Evolutionary conservation across 495 filamentous ascomycete species (phyloP), one percentile per base, ranked within the genome.

Genomic region (Penicillium turbatum): DNA sequence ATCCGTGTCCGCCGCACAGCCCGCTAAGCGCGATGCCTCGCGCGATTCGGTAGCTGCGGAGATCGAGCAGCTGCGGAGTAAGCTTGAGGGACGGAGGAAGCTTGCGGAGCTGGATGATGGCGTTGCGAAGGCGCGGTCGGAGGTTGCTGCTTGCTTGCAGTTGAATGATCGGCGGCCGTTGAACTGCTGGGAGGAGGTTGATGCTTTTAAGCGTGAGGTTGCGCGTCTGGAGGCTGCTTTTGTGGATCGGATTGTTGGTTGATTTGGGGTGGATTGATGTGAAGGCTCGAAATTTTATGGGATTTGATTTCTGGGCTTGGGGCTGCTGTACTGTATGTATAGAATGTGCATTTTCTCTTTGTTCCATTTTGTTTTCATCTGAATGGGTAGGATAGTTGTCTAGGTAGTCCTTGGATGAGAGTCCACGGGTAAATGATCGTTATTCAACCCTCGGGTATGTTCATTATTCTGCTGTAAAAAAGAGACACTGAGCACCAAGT

Each of bases 111-210:
- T 82, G 48, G 83, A 85, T 69, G 80, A 83, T 53, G 77, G 72
- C 42, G 80, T 96, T 26, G 80, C 87, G 67, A 78, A 77, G 68
- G 91, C 95, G 32, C 87, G 86, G 65, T 73, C 79, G 53, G 81
- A 86, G 55, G 86, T 98, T 43, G 82, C 93, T 55, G 79, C 81
- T 41, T 98, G 93, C 70, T 75, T 98, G 76, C 74, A 86, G 58
- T 77, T 84, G 64, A 87, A 97, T 73, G 92, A 97, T 64, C 76
- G 91, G 46, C 79, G 90, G 71, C 95, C 93, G 66, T 71, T 98
- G 67, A 86, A 97, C 78, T 98, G 93, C 79, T 97, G 89, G 86
- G 80, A 83, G 70, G 95, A 98, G 79, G 92, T 97, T 16, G 87
- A 90, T 71, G 78, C 73, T 27, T 98, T 98, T 62, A 93, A 88